Evolutionary conservation across 176 grass and related monocot genomes (phyloP), one percentile per base, ranked within the genome.

Genomic region (Carex kokanica): DNA sequence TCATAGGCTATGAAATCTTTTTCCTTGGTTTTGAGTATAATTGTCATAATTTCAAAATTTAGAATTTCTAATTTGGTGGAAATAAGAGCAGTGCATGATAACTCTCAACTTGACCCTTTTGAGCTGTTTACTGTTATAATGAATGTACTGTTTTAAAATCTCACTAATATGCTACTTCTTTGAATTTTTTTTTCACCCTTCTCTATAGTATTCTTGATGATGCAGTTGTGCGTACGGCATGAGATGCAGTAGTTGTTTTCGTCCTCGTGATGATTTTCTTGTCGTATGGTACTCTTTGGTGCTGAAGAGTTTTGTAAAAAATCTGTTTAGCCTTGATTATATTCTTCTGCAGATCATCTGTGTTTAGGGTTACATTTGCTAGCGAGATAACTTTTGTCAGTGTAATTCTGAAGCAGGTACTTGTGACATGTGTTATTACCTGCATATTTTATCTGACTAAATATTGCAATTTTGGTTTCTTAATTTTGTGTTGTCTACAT

Each of bases 331-430:
- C 24, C 15, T 16, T 16, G 15, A 18, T 18, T 32, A 24, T 31
- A 54, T 74, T 74, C 38, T 43, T 71, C 45, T 56, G 67, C 32
- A 32, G 73, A 78, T 34, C 49, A 15, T 77, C 10, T 78, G 25
- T 31, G 23, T n/a, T 32, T 74, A 74, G 45, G 45, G 20, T 12
- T 74, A 74, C 52, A 45, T 74, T 74, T 74, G 45, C 71, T 74
- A 53, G 24, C 23, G 12, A 55, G 51, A 24, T 2, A 56, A 55
- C 51, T 55, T 56, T 4, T 56, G 18, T 18, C 45, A 32, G 73
- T 78, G 51, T 32, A 56, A 78, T 32, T 55, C 47, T 32, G 25
- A 24, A 29, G 47, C 73, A 78, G 49, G 51, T 34, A 78, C 17
- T 52, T 77, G 3, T 78, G 49, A 55, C 23, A 18, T 55, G 55